Conservation (phyloP, 129 eudicot genomes). For the Mikania micrantha region DNA sequence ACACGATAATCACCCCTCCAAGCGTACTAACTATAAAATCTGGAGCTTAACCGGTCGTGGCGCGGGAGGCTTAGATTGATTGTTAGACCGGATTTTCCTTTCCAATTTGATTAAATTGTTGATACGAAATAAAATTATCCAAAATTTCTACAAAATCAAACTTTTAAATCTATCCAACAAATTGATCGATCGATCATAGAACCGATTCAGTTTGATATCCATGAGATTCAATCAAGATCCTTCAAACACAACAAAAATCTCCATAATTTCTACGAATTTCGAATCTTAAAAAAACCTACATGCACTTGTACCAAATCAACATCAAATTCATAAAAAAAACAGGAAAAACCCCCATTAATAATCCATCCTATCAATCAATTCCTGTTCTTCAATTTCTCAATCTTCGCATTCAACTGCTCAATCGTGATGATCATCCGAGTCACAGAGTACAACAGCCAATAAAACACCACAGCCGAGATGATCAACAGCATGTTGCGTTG, state of each 20-base stretch:
- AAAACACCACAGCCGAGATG: constrained; percentile 52
- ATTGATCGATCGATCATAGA: neutral
- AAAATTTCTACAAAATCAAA: neutral
- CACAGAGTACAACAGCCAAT: constrained; percentile 72
- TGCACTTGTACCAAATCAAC: neutral
- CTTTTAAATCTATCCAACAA: neutral
- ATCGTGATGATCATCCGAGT: constrained; percentile 44
- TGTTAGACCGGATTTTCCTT: no score
- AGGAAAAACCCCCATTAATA: neutral
- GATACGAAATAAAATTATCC: neutral
- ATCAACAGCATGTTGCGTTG: constrained; percentile 78
- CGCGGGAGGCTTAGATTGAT: no score
- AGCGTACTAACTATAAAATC: no score
- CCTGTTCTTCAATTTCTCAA: constrained; percentile 50
- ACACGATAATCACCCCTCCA: no score
- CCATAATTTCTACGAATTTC: neutral
- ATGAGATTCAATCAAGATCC: neutral
- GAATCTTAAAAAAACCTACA: neutral
- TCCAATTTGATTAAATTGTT: no score
- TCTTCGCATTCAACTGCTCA: constrained; percentile 58
- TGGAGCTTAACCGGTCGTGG: no score
- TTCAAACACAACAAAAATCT: no score
- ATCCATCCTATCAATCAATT: constrained; percentile 25
- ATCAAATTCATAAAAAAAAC: neutral
- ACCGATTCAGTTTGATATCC: neutral